Percentiles rank a stretch among this genome's conserved stretches.
Evolutionary conservation across 2,329 filamentous ascomycete genomes (phyloP).

Genomic region (Fusarium mangiferae): DNA sequence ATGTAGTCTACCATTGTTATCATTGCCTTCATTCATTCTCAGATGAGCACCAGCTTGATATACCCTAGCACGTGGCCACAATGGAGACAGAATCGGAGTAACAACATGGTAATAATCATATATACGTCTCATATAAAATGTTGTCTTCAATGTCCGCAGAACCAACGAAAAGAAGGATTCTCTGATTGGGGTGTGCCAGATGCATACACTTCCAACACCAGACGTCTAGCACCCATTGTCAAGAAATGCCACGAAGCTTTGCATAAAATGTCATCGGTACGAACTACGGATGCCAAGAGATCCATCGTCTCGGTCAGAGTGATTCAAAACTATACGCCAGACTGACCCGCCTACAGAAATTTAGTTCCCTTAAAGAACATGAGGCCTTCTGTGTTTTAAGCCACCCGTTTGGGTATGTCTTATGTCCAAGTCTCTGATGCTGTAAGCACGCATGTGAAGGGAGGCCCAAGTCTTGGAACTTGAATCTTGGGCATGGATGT

Average conservation of each 20-base stretch:
- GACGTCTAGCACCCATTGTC: background rate
- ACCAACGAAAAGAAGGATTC: background rate
- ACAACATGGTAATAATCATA: background rate
- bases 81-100: background rate
- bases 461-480: conserved; percentile 16
- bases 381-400: conserved; percentile 35
- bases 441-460: conserved; percentile 23
- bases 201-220: conserved; percentile 28
- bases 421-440: conserved; percentile 7
- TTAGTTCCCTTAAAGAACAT: conserved; percentile 6
- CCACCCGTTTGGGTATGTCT: conserved; percentile 25
- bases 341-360: conserved; percentile 13
- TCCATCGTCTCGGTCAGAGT: conserved; percentile 16
- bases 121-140: background rate
- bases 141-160: background rate
- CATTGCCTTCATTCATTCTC: background rate
- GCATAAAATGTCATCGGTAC: conserved; percentile 42
- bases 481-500: conserved; percentile 27
- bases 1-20: background rate
- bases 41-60: background rate
- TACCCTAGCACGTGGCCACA: conserved; percentile 6
- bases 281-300: conserved; percentile 26
- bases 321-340: conserved; percentile 12
- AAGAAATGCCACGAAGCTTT: conserved; percentile 46
- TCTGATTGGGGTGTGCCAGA: background rate